phyloP scores from a whole-genome alignment of 768 basidiomycete species.

The Collybiopsis luxurians region DNA sequence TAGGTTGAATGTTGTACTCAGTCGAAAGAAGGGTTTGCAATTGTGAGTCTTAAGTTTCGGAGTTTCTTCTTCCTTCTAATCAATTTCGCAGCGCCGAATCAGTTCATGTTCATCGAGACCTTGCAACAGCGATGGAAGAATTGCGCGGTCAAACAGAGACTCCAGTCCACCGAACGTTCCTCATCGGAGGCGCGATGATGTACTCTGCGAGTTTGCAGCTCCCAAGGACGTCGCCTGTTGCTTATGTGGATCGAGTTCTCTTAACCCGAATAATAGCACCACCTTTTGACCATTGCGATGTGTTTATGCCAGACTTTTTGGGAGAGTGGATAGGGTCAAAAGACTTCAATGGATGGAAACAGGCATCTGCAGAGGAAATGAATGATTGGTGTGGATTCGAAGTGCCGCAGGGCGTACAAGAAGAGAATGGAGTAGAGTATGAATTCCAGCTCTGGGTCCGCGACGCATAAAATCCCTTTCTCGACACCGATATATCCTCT shows the following conservation, averaged over 20 bases:
- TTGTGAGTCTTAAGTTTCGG: constrained; percentile 9
- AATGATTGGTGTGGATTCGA: constrained; percentile 78
- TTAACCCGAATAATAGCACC: constrained; percentile 81
- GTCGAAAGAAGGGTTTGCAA: constrained; percentile 31
- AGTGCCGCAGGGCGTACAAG: constrained; percentile 71
- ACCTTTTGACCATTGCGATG: constrained; percentile 80
- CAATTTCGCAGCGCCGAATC: constrained; percentile 10
- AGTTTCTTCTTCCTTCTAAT: not conserved
- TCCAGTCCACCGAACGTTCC: constrained; percentile 61
- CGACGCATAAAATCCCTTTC: constrained; percentile 16
- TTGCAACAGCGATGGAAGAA: constrained; percentile 39
- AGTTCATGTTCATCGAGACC: constrained; percentile 35
- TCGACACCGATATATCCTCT: not conserved
- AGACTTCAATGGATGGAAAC: constrained; percentile 44
- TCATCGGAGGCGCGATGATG: constrained; percentile 91
- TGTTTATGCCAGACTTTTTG: constrained; percentile 77
- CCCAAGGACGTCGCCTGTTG: constrained; percentile 26
- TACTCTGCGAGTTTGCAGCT: constrained; percentile 67
- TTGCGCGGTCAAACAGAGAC: constrained; percentile 20
- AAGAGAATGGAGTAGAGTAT: constrained; percentile 82
- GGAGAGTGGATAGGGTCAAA: constrained; percentile 15
- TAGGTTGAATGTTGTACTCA: constrained; percentile 78
- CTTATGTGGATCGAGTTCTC: constrained; percentile 75
- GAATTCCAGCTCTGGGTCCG: constrained; percentile 96
- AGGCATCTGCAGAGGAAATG: constrained; percentile 60